Percentiles rank a stretch among this genome's conserved stretches.
Conservation (phyloP, 2,329 filamentous ascomycete species). For the Apiospora hydei region DNA sequence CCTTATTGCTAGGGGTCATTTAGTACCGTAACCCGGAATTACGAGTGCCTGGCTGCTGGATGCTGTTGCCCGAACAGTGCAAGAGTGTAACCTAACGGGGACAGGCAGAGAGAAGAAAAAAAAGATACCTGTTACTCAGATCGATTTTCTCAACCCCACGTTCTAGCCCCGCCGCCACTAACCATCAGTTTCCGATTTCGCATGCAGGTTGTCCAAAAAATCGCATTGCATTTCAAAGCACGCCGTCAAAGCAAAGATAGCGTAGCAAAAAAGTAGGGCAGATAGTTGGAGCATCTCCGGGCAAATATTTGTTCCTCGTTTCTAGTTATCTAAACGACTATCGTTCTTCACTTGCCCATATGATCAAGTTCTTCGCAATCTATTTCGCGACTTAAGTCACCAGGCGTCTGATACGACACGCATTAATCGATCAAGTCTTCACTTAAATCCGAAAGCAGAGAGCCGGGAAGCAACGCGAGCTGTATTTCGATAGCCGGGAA, state of each 20-base stretch:
- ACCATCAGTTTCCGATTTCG: conserved; percentile 26
- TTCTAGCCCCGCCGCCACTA: conserved; percentile 23
- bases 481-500: not conserved
- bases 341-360: not conserved
- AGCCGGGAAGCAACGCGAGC: not conserved
- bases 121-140: not conserved
- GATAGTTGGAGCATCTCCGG: not conserved
- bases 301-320: not conserved
- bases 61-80: not conserved
- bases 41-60: not conserved
- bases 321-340: not conserved
- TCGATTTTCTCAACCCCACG: conserved; percentile 9
- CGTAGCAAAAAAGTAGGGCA: not conserved
- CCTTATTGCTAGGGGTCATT: not conserved
- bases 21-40: not conserved
- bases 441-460: not conserved
- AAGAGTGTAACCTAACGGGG: not conserved
- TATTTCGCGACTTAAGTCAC: not conserved
- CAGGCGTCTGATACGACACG: not conserved
- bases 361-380: not conserved
- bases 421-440: not conserved
- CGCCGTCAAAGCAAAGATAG: conserved; percentile 8
- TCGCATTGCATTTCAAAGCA: conserved; percentile 31
- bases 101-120: not conserved
- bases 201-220: conserved; percentile 26